Evolutionary conservation across 495 filamentous ascomycete species (phyloP), one percentile per base, ranked within the genome.

Genomic region (Hypoxylon trugodes): DNA sequence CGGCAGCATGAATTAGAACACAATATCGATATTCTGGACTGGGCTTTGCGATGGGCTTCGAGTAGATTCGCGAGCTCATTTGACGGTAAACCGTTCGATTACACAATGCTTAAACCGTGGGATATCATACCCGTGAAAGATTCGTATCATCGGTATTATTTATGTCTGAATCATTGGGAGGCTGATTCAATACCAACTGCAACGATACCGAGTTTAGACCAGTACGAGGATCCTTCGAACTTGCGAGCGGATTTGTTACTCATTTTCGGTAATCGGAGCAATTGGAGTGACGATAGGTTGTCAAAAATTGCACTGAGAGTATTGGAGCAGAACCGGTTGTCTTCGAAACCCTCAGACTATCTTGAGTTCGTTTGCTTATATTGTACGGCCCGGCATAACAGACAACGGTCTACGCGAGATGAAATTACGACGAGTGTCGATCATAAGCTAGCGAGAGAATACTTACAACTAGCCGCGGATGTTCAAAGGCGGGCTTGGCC

Each of bases 81-180:
- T 16, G 70, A 72, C 21, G 67, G 64, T 6, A 65, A 60, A n/a
- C 54, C 70, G 1, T 72, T 72, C 37, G 70, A 72, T 37, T 72
- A 72, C 37, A 70, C 67, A 4, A 57, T 72, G 51, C 65, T 72
- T 21, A 53, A 59, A 40, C 70, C 70, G 16, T 72, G 70, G 70
- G 70, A 72, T 38, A 59, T 72, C 10, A 42, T 66, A 0, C 64
- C 70, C 9, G 41, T 72, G 25, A 54, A 53, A 24, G 40, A 61
- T 6, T 72, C 67, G 7, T 72, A 72, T 25, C 70, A 72, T 28
- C 67, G 70, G 12, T 72, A 72, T 16, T 72, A 72, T 24, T 38
- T 72, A 4, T 68, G 57, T 15, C 56, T 70, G 3, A 61, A 64
- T 22, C 33, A 47, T 19, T 72, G 70, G 70, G 61, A 72, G 30